Conservation (phyloP, 1,139 yeast species). For the Trichomonascaceae sp. region DNA sequence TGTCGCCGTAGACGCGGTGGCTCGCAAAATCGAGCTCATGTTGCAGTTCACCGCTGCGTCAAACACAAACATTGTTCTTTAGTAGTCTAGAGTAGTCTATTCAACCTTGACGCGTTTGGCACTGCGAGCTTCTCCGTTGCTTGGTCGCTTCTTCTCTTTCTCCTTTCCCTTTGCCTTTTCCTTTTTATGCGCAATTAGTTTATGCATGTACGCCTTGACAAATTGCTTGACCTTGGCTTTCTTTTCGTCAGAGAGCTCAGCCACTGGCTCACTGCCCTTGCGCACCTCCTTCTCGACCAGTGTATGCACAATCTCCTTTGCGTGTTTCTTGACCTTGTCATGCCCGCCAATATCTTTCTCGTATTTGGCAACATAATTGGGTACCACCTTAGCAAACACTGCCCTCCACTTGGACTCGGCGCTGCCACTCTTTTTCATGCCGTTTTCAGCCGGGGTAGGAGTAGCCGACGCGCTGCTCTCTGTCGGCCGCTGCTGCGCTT, state of each 20-base stretch:
- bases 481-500: slow-evolving; percentile 26
- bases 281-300: slow-evolving; percentile 49
- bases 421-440: slow-evolving; percentile 8
- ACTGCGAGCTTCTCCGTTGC: too few species aligned
- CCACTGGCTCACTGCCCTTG: slow-evolving; percentile 24
- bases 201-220: slow-evolving; percentile 57
- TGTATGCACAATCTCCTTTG: slow-evolving; percentile 57
- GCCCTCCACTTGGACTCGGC: slow-evolving; percentile 1
- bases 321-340: slow-evolving; percentile 63
- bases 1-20: slow-evolving; percentile 17
- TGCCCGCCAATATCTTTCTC: slow-evolving; percentile 48
- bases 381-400: slow-evolving; percentile 59
- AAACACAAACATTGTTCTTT: too few species aligned
- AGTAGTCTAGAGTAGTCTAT: too few species aligned
- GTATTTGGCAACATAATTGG: slow-evolving; percentile 61
- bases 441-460: background rate
- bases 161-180: slow-evolving; percentile 29
- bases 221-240: slow-evolving; percentile 56
- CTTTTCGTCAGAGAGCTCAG: slow-evolving; percentile 48
- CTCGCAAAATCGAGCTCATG: slow-evolving; percentile 20
- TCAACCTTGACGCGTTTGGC: background rate
- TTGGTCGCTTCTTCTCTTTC: too few species aligned
- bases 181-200: slow-evolving; percentile 43
- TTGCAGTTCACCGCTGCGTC: too few species aligned
- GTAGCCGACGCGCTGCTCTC: slow-evolving; percentile 5